Base-by-base conservation (phyloP, 345 rosid genomes). In the Populus ilicifolia region DNA sequence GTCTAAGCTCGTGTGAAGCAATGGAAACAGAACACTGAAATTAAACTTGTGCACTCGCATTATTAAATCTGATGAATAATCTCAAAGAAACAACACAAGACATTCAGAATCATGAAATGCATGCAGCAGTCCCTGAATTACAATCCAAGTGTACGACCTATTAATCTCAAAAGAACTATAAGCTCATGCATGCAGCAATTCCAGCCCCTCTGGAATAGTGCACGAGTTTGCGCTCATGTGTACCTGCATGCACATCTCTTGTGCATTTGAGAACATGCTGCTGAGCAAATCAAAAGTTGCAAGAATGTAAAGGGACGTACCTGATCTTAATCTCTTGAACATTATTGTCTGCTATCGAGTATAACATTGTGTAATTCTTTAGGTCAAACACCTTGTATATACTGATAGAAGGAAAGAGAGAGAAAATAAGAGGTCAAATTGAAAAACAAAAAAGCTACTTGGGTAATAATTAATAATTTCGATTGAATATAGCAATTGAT, bases 331-430 rank as follows among this genome's bases (percentile, higher is more conserved):
- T 86, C 79, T 88, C 91, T 70, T 88, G 84, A 36, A 86, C 89
- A 79, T 86, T 75, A 77, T 81, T 84, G 72, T 88, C 85, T 0
- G 91, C 83, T 77, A 88, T 86, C 72, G 88, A 88, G 82, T 88
- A 88, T 50, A 88, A 43, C 91, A 88, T 81, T 1, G 91, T 80
- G 75, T 88, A 88, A 65, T 88, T 86, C 73, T 88, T 86, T 23
- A 88, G 85, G 75, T 88, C 91, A 76, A 88, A 88, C 69, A 88
- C 91, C 86, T 86, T 88, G 84, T 88, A 88, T 84, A 86, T 81
- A 44, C 89, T 88, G 87, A 76, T 69, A 43, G 30, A 78, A 39
- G n/a, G 41, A 61, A 9, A 23, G 50, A 77, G 29, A 59, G n/a
- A 25, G 25, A n/a, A 17, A 20, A 71, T 33, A n/a, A 78, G 23